Evolutionary conservation across 495 filamentous ascomycete genomes (phyloP), one percentile per base, ranked within the genome.

Genomic region (Lasiosphaeria hispida): DNA sequence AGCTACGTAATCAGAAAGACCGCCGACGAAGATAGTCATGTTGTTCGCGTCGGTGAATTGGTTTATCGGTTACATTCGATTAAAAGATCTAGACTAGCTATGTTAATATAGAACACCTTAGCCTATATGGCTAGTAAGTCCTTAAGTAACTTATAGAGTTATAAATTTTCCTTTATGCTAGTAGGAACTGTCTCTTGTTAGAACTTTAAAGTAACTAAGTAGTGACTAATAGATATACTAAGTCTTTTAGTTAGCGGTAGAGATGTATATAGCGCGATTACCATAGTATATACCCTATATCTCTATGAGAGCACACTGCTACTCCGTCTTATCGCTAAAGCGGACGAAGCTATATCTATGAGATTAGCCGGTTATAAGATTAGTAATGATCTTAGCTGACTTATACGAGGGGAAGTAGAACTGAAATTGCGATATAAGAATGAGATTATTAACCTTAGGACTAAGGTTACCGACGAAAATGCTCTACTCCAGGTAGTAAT

Each of bases 251-350:
- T 95, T 98, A 4, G 94, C 94, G 45, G 94, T 97, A 39, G 91
- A 96, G 69, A 98, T 97, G 64, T 95, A 88, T 94, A 98, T 98
- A 17, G 94, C 94, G 45, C 94, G 86, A 72, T 98, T 98, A 63
- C 94, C 94, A 68, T 94, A 97, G 79, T 97, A 98, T 45, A 98
- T 95, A 62, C 94, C 94, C 76, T 97, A 95, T 95, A 98, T 98
- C 79, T 97, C 93, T 48, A 85, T 86, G 33, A 98, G 79, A 47
- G 94, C 94, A 38, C 89, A 87, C 80, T 97, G 94, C 77, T 97
- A 92, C 67, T 98, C 95, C 58, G 80, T 75, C 76, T 97, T 92
- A 60, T 94, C 91, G 40, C 90, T 88, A 74, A 98, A 98, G 60
- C 94, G 90, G 54, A 98, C 94, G 65, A 98, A 98, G 19, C 94